Percentiles rank a stretch among this genome's conserved stretches.
These are phyloP conservation scores for Penicillium flavigenum DNA, from an alignment of 495 filamentous ascomycete genomes.

Conservation along the genomic window DNA sequence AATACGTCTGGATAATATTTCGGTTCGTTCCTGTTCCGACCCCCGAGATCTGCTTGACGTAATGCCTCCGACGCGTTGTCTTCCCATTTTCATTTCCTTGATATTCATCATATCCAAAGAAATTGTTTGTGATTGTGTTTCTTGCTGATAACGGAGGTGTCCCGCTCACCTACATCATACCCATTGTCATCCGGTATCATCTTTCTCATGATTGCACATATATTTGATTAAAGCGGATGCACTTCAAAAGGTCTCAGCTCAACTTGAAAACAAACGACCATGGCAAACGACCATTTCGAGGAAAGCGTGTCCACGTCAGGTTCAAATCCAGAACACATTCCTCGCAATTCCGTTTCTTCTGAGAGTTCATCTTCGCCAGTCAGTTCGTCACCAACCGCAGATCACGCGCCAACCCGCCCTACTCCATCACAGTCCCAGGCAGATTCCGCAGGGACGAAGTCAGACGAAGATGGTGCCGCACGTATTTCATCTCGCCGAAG, in stretches of 20 bases:
- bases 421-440: neutral
- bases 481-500: slow-evolving; percentile 51
- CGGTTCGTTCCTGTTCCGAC: slow-evolving; percentile 12
- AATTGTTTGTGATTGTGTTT: neutral
- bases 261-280: neutral
- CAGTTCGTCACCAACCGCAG: neutral
- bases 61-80: slow-evolving; percentile 12
- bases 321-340: neutral
- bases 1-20: neutral
- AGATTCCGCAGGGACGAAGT: neutral
- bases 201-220: neutral
- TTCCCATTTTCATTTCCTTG: neutral
- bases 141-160: neutral
- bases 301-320: neutral
- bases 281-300: neutral
- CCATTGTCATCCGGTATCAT: neutral
- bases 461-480: slow-evolving; percentile 53
- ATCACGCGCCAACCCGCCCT: slow-evolving; percentile 13
- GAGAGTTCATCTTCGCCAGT: slow-evolving; percentile 4
- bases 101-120: neutral
- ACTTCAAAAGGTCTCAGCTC: too few species aligned
- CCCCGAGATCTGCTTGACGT: slow-evolving; percentile 24
- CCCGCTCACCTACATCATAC: neutral
- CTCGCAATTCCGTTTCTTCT: neutral
- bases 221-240: neutral